Evolutionary conservation across 1,139 yeast species (phyloP).

Genomic region (Wickerhamomyces sp.): DNA sequence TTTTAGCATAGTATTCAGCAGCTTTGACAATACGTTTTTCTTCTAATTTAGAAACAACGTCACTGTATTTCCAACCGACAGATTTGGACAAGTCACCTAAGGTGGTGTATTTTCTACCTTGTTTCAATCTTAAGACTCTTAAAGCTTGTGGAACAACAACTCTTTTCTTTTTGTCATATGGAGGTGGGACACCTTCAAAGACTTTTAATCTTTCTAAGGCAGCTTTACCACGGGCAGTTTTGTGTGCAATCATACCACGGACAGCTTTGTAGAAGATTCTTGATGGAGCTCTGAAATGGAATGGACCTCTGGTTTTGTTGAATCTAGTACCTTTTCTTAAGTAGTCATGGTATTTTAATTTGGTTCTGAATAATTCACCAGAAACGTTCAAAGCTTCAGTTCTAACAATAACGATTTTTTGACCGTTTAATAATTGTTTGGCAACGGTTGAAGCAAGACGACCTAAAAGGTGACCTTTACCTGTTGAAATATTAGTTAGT

Average conservation of each 20-base stretch:
- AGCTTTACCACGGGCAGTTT: conserved; percentile 99
- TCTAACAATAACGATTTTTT: conserved; percentile 96
- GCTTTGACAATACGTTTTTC: conserved; percentile 99
- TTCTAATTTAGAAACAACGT: conserved; percentile 95
- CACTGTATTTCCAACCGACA: conserved; percentile 99
- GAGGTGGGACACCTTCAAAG: conserved; percentile 99
- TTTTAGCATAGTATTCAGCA: conserved; percentile 98
- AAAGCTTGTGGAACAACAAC: conserved; percentile 99
- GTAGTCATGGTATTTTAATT: conserved; percentile 99
- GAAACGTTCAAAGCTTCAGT: conserved; percentile 98
- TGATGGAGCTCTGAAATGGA: conserved; percentile 99
- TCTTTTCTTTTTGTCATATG: conserved; percentile 99
- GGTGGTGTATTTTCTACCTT: conserved; percentile 99
- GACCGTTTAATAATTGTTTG: conserved; percentile 97
- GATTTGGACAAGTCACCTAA: conserved; percentile 94
- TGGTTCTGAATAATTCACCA: conserved; percentile 99
- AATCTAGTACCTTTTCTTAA: conserved; percentile 98
- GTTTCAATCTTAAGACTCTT: conserved; percentile 98
- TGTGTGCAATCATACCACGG: conserved; percentile 99
- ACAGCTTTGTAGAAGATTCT: conserved; percentile 99
- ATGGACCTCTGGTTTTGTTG: conserved; percentile 99
- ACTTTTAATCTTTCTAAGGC: conserved; percentile 99
- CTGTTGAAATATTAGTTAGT: conserved; percentile 29
- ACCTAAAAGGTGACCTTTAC: conserved; percentile 99
- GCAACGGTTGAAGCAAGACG: conserved; percentile 99